These are phyloP conservation scores for Meira nashicola DNA, from an alignment of 1,284 basidiomycete genomes.

Conservation along the genomic window DNA sequence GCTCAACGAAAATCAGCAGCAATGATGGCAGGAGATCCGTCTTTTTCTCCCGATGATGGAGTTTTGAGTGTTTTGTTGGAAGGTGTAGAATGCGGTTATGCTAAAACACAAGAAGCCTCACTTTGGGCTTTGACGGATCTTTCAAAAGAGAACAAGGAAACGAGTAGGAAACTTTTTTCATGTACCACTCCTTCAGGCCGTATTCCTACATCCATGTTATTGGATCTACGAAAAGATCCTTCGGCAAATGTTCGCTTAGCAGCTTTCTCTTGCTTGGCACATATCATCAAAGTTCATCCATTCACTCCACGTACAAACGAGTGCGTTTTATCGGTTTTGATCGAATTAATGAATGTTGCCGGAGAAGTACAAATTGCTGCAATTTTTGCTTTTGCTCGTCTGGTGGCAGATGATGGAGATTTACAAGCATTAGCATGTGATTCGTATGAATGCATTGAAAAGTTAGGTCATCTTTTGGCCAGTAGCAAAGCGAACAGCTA, in stretches of 20 bases:
- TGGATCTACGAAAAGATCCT: constrained; percentile 28
- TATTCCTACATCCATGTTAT: constrained; percentile 35
- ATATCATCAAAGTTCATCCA: constrained; percentile 41
- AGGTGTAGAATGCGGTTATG: constrained; percentile 31
- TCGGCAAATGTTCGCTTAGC: constrained; percentile 35
- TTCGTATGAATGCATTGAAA: constrained; percentile 25
- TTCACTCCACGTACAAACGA: constrained; percentile 38
- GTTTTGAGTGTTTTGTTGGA: constrained; percentile 28
- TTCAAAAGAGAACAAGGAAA: constrained; percentile 23
- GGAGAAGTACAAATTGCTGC: constrained; percentile 39
- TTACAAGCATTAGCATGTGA: constrained; percentile 35
- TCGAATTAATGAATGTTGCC: constrained; percentile 34
- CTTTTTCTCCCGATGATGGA: constrained; percentile 10
- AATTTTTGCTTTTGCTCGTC: constrained; percentile 33
- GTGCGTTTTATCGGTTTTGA: constrained; percentile 36
- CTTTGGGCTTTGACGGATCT: constrained; percentile 39
- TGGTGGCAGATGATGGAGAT: constrained; percentile 33
- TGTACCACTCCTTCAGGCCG: constrained; percentile 27
- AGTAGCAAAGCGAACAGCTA: constrained; percentile 14
- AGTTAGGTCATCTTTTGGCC: constrained; percentile 25
- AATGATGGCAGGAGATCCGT: not conserved
- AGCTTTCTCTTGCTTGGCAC: constrained; percentile 38
- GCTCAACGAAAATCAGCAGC: no score
- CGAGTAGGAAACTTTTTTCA: constrained; percentile 20
- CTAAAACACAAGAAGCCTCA: constrained; percentile 40